Evolutionary conservation across 352 stramenopile species (phyloP), one percentile per base, ranked within the genome.

Genomic region (Heterotrichella gracilis): DNA sequence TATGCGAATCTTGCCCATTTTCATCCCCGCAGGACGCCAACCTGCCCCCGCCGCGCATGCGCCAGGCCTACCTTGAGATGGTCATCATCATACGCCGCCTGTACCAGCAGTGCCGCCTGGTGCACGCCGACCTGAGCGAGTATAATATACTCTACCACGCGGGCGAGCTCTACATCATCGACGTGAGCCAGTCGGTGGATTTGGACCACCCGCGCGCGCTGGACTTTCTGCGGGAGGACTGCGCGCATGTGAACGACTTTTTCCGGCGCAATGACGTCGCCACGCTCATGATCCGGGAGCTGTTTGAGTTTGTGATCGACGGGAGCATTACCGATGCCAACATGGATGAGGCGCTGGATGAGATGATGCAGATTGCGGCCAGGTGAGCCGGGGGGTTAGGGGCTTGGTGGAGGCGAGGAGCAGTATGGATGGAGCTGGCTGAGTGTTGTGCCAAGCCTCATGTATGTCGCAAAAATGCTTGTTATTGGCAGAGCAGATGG

Each of bases 91-190:
- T 97, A 81, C 81, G 89, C 70, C 80, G 79, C n/a, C 90, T 98
- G 85, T 97, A 90, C 75, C 86, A 95, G 71, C 79, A 78, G 39
- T 95, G 89, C 73, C 84, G 85, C 70, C 81, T 99, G 20, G 90
- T 99, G 13, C 92, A 99, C 78, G 92, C 90, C 66, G 91, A 98
- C 79, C 79, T 97, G 69, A 94, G 81, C 75, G 91, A 99, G 82
- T 99, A 97, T 81, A 99, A 99, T 78, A 82, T 97, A 25, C 77
- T 99, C n/a, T 99, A 94, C 82, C 80, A 94, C 71, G 84, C 81
- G 68, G 79, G 95, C 19, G 2, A 25, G 4, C 70, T 77, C 17
- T 95, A 89, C 75, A 91, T 99, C 68, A 99, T 98, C 76, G 92
- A 99, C 75, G 91, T 97, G 13, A 94, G 83, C 4, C 91, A 98